phyloP scores from a whole-genome alignment of 2,329 filamentous ascomycete species.

The Penicillium nordicum region DNA sequence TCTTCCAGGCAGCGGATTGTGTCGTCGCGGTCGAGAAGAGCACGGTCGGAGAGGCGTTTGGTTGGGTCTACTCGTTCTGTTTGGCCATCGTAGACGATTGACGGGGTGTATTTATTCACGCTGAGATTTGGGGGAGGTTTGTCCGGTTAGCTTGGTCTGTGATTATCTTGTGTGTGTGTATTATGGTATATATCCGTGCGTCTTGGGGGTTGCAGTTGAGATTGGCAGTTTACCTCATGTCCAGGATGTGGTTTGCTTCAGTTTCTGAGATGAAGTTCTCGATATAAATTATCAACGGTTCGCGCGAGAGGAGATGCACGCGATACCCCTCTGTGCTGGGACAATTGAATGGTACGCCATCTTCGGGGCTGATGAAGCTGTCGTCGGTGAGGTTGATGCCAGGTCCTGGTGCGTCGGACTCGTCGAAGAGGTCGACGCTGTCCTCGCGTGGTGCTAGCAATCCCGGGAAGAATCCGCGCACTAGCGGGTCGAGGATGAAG shows the following conservation, averaged over 20 bases:
- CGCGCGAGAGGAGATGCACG: constrained; percentile 51
- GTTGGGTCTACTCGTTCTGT: constrained; percentile 47
- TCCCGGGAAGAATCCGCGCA: constrained; percentile 26
- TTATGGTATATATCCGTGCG: neutral
- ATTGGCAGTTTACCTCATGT: constrained; percentile 48
- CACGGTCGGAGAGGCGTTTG: constrained; percentile 53
- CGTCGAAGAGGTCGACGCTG: constrained; percentile 10
- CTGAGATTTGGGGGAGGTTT: constrained; percentile 14
- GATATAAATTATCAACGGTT: constrained; percentile 58
- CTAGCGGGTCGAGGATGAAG: constrained; percentile 34
- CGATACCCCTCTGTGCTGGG: constrained; percentile 27
- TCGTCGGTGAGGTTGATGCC: constrained; percentile 29
- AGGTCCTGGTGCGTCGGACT: constrained; percentile 12
- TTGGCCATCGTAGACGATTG: constrained; percentile 52
- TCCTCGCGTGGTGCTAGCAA: constrained; percentile 4
- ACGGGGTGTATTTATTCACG: constrained; percentile 50
- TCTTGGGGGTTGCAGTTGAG: neutral
- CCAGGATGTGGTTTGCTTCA: constrained; percentile 52
- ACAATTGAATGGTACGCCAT: constrained; percentile 29
- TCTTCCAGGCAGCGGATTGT: constrained; percentile 58
- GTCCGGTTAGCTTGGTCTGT: neutral
- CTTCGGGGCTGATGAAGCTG: constrained; percentile 35
- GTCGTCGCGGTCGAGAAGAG: constrained; percentile 46
- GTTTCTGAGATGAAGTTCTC: constrained; percentile 51
- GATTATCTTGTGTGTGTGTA: neutral